A percentile compares a stretch with the other conserved stretches of the same genome.
Evolutionary conservation across 75 land plant species (phyloP).

Genomic region (Picea sitchensis): DNA sequence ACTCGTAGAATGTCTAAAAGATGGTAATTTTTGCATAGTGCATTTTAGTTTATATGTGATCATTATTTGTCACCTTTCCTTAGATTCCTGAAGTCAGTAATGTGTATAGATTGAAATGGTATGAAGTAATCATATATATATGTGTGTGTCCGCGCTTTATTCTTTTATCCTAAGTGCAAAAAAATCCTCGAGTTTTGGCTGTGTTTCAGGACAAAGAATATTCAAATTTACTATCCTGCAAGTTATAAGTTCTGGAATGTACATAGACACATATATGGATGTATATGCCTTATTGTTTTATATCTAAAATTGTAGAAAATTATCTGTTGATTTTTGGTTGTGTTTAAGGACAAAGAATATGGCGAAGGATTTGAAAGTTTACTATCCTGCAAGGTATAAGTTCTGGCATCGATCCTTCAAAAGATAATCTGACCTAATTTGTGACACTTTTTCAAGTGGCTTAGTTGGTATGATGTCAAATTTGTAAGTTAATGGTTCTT

Average conservation of each 20-base stretch:
- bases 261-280: too few species aligned
- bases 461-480: neutral
- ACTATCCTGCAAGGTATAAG: slow-evolving; percentile 65
- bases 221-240: slow-evolving; percentile 53
- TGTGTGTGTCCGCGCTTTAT: neutral
- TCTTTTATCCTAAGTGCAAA: neutral
- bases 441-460: too few species aligned
- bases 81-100: neutral
- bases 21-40: neutral
- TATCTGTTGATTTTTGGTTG: slow-evolving; percentile 14
- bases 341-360: slow-evolving; percentile 16
- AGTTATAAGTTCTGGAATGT: slow-evolving; percentile 24
- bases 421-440: neutral
- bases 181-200: slow-evolving; percentile 12
- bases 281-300: neutral
- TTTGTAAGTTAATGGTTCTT: neutral
- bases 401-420: neutral
- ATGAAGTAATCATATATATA: neutral
- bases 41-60: neutral
- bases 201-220: slow-evolving; percentile 16
- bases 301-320: neutral
- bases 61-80: neutral
- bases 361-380: slow-evolving; percentile 26
- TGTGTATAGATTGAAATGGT: neutral
- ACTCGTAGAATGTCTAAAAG: neutral